Conservation (phyloP, 768 basidiomycete genomes). For the Thelephora aurantiotincta region DNA sequence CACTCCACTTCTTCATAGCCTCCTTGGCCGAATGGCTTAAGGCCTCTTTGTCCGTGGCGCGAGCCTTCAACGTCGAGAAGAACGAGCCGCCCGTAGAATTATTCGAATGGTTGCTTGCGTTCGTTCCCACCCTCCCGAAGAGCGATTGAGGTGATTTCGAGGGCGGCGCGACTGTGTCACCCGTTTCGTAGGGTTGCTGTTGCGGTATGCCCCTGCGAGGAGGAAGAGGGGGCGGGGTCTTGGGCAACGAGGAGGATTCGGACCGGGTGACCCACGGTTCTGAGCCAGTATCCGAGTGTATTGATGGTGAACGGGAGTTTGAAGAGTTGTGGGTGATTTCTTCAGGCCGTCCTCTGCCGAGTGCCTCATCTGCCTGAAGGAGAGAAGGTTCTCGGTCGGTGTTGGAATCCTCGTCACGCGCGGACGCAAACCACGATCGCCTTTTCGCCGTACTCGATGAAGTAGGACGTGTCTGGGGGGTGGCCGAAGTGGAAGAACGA, state of each 20-base stretch:
- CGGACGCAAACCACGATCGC: slow-evolving; percentile 44
- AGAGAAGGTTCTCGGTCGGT: slow-evolving; percentile 9
- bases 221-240: neutral
- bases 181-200: neutral
- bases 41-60: slow-evolving; percentile 72
- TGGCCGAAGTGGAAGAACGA: slow-evolving; percentile 13
- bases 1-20: slow-evolving; percentile 85
- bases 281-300: neutral
- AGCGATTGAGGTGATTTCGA: neutral
- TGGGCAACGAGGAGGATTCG: neutral
- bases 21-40: slow-evolving; percentile 78
- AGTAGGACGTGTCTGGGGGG: slow-evolving; percentile 10
- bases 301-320: slow-evolving; percentile 6
- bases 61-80: slow-evolving; percentile 67
- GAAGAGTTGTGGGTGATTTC: slow-evolving; percentile 14
- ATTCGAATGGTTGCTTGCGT: neutral
- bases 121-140: neutral
- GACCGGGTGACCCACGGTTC: neutral
- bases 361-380: slow-evolving; percentile 6
- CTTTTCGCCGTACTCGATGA: slow-evolving; percentile 20
- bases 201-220: neutral
- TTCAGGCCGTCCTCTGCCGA: slow-evolving; percentile 23
- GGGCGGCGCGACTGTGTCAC: neutral
- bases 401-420: slow-evolving; percentile 22
- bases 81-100: slow-evolving; percentile 36